Conservation (phyloP, 495 filamentous ascomycete genomes). For the Penicillium alfredii region DNA sequence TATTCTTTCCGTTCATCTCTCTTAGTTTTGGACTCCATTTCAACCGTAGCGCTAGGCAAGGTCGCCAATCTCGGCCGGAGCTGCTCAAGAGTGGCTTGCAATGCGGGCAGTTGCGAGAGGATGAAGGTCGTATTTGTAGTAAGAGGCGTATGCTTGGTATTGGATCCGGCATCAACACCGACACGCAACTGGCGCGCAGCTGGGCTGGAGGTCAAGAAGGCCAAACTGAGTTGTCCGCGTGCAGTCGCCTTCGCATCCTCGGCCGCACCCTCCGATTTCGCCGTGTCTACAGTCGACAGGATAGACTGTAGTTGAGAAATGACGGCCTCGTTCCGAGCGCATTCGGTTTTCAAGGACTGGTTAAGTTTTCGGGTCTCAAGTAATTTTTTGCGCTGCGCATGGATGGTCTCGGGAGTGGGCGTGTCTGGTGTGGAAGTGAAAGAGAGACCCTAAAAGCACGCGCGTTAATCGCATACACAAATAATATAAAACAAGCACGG, state of each 20-base stretch:
- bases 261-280: slow-evolving; percentile 20
- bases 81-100: slow-evolving; percentile 58
- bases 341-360: slow-evolving; percentile 64
- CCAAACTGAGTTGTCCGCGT: slow-evolving; percentile 35
- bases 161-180: slow-evolving; percentile 32
- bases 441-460: slow-evolving; percentile 28
- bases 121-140: slow-evolving; percentile 75
- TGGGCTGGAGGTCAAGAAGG: slow-evolving; percentile 48
- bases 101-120: slow-evolving; percentile 70
- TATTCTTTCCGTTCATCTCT: slow-evolving; percentile 62
- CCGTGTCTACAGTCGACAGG: slow-evolving; percentile 27
- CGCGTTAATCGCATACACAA: slow-evolving; percentile 10
- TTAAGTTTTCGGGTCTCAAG: slow-evolving; percentile 78
- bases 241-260: slow-evolving; percentile 6
- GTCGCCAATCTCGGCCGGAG: slow-evolving; percentile 56
- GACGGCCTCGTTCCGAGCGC: slow-evolving; percentile 66
- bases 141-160: slow-evolving; percentile 41
- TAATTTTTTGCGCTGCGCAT: slow-evolving; percentile 65
- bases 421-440: slow-evolving; percentile 29
- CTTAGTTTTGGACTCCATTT: slow-evolving; percentile 31
- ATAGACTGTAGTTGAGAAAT: slow-evolving; percentile 60
- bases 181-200: slow-evolving; percentile 43
- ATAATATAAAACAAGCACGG: background rate
- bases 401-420: slow-evolving; percentile 60
- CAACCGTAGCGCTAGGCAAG: slow-evolving; percentile 35